Evolutionary conservation across 208 protist genomes (phyloP).

Genomic region (Acanthamoeba healyi): DNA sequence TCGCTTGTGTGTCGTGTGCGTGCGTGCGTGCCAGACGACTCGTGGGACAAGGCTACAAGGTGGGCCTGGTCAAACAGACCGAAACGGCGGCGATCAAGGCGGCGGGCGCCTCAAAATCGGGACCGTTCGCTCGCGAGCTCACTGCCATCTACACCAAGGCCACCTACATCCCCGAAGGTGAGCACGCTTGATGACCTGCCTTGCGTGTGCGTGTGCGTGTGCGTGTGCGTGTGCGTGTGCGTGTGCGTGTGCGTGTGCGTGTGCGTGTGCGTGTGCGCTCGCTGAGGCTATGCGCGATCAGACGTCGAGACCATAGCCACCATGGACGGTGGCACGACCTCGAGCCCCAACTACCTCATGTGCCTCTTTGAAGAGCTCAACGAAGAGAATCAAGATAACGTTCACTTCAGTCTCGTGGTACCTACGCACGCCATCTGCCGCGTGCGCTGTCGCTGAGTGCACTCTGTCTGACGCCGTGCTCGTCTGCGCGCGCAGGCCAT

Average conservation of each 20-base stretch:
- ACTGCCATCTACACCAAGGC: constrained; percentile 82
- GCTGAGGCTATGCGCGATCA: neutral
- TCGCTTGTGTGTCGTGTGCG: too few relatives aligned
- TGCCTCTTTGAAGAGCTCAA: constrained; percentile 55
- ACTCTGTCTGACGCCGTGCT: too few relatives aligned
- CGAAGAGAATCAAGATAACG: neutral
- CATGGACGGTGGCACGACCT: neutral
- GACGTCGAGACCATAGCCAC: constrained; percentile 7
- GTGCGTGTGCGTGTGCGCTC: too few relatives aligned
- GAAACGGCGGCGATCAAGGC: constrained; percentile 85
- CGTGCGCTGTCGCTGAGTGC: neutral
- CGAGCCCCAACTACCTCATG: constrained; percentile 51
- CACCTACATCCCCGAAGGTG: constrained; percentile 82
- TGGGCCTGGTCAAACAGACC: constrained; percentile 85
- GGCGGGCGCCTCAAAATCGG: constrained; percentile 47
- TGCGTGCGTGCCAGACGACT: constrained; percentile 70
- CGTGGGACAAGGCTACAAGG: constrained; percentile 86
- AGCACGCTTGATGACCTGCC: too few relatives aligned
- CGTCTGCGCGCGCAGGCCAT: constrained; percentile 24
- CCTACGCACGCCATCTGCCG: neutral
- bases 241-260: too few relatives aligned
- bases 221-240: too few relatives aligned
- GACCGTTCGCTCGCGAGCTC: constrained; percentile 80
- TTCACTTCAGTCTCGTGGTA: constrained; percentile 65
- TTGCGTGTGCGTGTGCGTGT: too few relatives aligned